Conservation (phyloP, 2,329 filamentous ascomycete genomes). For the Pseudofabraea citricarpa region DNA sequence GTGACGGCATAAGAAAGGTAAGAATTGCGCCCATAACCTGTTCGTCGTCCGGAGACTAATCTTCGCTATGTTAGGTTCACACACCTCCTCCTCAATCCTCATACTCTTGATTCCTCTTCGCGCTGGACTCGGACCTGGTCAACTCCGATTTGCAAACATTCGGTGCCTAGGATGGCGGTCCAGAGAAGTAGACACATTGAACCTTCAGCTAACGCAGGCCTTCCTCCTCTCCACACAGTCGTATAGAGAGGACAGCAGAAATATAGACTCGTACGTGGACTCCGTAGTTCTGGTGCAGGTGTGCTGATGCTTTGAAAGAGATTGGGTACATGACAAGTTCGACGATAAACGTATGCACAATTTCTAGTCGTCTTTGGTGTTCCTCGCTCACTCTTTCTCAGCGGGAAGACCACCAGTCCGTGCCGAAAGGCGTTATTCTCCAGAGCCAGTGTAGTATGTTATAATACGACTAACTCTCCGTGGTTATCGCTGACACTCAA, state of each 20-base stretch:
- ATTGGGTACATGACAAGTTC: conserved; percentile 93
- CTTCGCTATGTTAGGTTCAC: conserved; percentile 24
- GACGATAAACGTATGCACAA: conserved; percentile 59
- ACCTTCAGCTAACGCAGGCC: conserved; percentile 41
- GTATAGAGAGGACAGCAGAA: conserved; percentile 57
- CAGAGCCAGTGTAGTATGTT: conserved; percentile 24
- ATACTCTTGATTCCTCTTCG: conserved; percentile 21
- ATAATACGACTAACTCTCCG: too few species aligned
- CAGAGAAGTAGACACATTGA: conserved; percentile 32
- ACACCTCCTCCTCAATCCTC: conserved; percentile 30
- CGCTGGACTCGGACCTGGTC: conserved; percentile 30
- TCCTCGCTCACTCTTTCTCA: conserved; percentile 18
- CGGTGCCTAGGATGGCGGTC: conserved; percentile 26
- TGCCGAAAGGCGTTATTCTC: conserved; percentile 23
- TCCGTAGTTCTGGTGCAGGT: not conserved
- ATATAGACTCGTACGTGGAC: conserved; percentile 62
- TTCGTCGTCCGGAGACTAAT: conserved; percentile 7
- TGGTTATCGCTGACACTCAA: too few species aligned
- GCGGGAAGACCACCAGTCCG: conserved; percentile 22
- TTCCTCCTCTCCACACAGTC: conserved; percentile 46
- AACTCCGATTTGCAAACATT: conserved; percentile 21
- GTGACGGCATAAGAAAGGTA: conserved; percentile 91
- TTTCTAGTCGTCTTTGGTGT: conserved; percentile 1
- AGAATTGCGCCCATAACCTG: conserved; percentile 3
- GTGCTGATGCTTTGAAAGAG: conserved; percentile 41